Conservation (phyloP, 2,329 filamentous ascomycete species). For the Pyrenophora seminiperda region DNA sequence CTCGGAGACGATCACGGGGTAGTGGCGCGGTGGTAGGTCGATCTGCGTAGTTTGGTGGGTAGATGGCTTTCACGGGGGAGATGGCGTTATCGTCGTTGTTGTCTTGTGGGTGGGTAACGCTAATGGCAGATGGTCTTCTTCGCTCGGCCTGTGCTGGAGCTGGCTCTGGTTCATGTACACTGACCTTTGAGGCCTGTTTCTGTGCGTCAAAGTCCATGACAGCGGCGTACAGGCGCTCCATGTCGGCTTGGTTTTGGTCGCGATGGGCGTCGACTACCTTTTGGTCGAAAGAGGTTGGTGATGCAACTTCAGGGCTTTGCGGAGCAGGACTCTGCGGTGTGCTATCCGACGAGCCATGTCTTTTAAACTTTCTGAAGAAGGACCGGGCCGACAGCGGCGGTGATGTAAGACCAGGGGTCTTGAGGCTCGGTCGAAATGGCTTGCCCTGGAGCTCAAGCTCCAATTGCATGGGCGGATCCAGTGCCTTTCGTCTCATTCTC, state of each 20-base stretch:
- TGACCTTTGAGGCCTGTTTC: constrained; percentile 46
- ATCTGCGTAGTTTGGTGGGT: constrained; percentile 49
- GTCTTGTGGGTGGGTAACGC: constrained; percentile 29
- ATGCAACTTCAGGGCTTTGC: constrained; percentile 54
- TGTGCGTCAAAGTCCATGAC: constrained; percentile 84
- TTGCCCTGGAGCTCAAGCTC: constrained; percentile 64
- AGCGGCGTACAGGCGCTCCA: constrained; percentile 88
- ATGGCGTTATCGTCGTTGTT: constrained; percentile 40
- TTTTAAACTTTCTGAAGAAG: constrained; percentile 44
- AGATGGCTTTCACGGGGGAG: constrained; percentile 55
- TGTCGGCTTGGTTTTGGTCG: constrained; percentile 76
- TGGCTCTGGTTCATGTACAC: constrained; percentile 29
- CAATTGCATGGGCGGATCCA: constrained; percentile 58
- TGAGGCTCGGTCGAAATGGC: constrained; percentile 24
- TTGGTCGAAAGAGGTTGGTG: constrained; percentile 76
- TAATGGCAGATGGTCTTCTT: constrained; percentile 38
- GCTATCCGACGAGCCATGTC: constrained; percentile 34
- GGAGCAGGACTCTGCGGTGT: constrained; percentile 47
- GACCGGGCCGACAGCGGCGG: constrained; percentile 38
- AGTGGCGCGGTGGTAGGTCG: constrained; percentile 33
- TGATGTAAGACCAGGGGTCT: constrained; percentile 29
- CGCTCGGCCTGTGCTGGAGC: constrained; percentile 13
- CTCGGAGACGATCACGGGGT: constrained; percentile 21
- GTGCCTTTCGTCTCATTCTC: constrained; percentile 52
- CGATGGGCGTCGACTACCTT: constrained; percentile 75